Evolutionary conservation across 2,329 filamentous ascomycete species (phyloP).

Genomic region (Fusarium sarcochroum): DNA sequence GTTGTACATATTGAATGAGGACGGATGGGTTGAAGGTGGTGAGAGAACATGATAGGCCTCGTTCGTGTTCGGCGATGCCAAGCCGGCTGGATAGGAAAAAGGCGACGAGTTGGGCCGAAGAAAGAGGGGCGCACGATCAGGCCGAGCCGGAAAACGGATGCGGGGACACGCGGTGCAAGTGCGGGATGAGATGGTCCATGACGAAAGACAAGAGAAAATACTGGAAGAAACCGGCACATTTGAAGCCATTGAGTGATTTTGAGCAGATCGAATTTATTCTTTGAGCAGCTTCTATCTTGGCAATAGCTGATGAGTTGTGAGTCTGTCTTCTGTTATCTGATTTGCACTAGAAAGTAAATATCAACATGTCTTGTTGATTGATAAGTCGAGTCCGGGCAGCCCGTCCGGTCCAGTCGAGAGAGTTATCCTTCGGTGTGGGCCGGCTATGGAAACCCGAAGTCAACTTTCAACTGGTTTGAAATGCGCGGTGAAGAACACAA

Average conservation of each 20-base stretch:
- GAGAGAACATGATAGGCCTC: conserved; percentile 34
- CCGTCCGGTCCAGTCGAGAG: neutral
- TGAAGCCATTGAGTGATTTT: conserved; percentile 9
- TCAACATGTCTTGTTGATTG: too few species aligned
- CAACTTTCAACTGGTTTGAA: conserved; percentile 2
- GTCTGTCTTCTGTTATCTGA: too few species aligned
- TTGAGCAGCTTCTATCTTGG: neutral
- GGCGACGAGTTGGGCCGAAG: conserved; percentile 30
- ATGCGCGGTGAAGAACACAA: conserved; percentile 33
- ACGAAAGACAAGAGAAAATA: conserved; percentile 42
- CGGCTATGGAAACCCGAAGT: conserved; percentile 6
- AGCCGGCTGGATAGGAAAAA: conserved; percentile 31
- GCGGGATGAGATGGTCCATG: conserved; percentile 27
- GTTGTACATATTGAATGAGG: conserved; percentile 3
- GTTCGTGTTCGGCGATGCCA: conserved; percentile 34
- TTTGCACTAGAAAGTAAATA: too few species aligned
- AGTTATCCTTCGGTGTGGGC: neutral
- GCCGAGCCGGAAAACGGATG: conserved; percentile 39
- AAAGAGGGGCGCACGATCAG: conserved; percentile 17
- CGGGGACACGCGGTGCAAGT: conserved; percentile 29
- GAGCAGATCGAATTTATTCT: too few species aligned
- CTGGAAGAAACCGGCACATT: conserved; percentile 28
- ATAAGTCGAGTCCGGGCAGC: too few species aligned
- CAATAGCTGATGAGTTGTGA: too few species aligned
- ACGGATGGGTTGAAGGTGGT: conserved; percentile 27